These are phyloP conservation scores for Globisporangium cylindrosporum DNA, from an alignment of 352 stramenopile species.

Conservation along the genomic window DNA sequence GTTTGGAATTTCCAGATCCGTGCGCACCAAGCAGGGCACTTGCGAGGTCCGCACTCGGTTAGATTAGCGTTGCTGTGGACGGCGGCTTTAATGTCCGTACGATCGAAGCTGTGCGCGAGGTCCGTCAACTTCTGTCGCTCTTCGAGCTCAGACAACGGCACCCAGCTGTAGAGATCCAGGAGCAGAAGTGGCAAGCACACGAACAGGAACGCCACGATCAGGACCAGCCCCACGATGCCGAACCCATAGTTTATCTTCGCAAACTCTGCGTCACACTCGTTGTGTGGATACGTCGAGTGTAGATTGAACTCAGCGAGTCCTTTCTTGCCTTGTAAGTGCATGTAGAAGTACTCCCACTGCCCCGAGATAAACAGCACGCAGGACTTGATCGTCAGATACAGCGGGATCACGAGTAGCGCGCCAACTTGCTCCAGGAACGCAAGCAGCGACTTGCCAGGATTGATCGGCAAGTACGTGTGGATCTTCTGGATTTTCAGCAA, in stretches of 20 bases:
- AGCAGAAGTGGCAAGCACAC: constrained; percentile 51
- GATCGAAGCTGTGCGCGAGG: constrained; percentile 28
- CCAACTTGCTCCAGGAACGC: constrained; percentile 42
- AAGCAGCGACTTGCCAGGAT: constrained; percentile 29
- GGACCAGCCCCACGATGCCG: constrained; percentile 30
- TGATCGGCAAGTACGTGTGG: constrained; percentile 37
- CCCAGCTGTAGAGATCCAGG: constrained; percentile 58
- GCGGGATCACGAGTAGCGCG: constrained; percentile 46
- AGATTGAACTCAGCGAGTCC: constrained; percentile 22
- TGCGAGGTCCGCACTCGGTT: constrained; percentile 20
- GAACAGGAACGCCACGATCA: constrained; percentile 50
- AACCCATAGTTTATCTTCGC: constrained; percentile 38
- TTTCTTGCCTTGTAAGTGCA: neutral
- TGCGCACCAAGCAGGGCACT: neutral
- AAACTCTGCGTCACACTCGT: constrained; percentile 20
- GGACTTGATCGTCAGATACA: constrained; percentile 58
- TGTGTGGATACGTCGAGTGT: constrained; percentile 6
- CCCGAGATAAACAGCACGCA: constrained; percentile 55
- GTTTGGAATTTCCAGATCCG: constrained; percentile 14
- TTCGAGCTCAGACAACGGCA: constrained; percentile 43
- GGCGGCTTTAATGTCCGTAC: constrained; percentile 38
- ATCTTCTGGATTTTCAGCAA: constrained; percentile 56
- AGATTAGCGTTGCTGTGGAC: constrained; percentile 57
- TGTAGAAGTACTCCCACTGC: constrained; percentile 36
- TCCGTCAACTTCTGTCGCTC: constrained; percentile 24